Percentiles rank a stretch among this genome's conserved stretches.
Conservation (phyloP, 2,329 filamentous ascomycete species). For the Penicillium expansum region DNA sequence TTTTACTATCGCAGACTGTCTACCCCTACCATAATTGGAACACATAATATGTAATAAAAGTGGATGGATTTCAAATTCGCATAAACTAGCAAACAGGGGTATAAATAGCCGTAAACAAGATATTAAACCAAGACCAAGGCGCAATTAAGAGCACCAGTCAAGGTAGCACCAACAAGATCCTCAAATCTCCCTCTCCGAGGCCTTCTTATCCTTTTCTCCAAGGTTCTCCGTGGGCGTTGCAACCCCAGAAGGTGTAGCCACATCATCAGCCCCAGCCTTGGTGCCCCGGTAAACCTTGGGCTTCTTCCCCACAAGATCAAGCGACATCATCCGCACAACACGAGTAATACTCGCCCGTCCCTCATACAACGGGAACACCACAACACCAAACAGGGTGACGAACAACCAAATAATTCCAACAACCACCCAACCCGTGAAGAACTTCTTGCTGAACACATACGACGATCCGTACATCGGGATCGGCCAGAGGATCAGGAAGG, state of each 20-base stretch:
- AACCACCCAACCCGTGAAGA: conserved; percentile 79
- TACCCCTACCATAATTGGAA: neutral
- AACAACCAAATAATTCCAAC: conserved; percentile 80
- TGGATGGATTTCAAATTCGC: neutral
- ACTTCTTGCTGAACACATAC: conserved; percentile 78
- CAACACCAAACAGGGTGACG: conserved; percentile 68
- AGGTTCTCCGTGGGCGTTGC: conserved; percentile 50
- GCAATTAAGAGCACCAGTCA: neutral
- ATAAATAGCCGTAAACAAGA: neutral
- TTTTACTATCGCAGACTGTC: neutral
- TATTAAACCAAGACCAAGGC: neutral
- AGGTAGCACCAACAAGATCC: neutral
- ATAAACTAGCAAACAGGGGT: neutral
- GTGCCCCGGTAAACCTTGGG: conserved; percentile 31
- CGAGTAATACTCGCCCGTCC: conserved; percentile 65
- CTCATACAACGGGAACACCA: conserved; percentile 78
- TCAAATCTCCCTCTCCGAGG: conserved; percentile 9
- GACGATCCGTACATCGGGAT: conserved; percentile 84
- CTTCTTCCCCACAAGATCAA: conserved; percentile 54
- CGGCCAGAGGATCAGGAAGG: conserved; percentile 79
- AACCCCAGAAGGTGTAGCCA: conserved; percentile 43
- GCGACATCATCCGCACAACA: conserved; percentile 60
- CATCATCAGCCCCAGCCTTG: conserved; percentile 38
- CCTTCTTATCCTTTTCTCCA: conserved; percentile 31
- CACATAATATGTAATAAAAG: neutral